Base-by-base conservation (phyloP, 1,284 basidiomycete species). In the Apiotrichum laibachii region DNA sequence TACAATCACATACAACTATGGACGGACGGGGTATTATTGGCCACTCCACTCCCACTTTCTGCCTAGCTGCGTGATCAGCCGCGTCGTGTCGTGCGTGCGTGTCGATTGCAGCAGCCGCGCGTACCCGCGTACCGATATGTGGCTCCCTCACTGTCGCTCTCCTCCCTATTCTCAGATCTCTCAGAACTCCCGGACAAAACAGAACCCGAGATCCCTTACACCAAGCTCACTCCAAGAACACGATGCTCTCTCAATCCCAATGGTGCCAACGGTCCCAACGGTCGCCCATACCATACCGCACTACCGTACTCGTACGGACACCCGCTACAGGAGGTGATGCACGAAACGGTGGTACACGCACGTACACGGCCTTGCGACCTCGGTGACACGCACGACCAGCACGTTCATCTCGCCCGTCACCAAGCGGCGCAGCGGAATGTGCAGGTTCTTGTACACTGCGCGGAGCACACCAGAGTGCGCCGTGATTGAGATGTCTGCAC, bases 321-420 rank as follows among this genome's bases (percentile, higher is more conserved):
- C 21, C 10, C 16, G 19, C 35, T 50, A 46, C 7, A 54, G 35
- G 31, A 43, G 26, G n/a, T 49, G 46, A 40, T 42, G 54, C 43
- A 48, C 37, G 26, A 45, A 45, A 9, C 53, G 44, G 37, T 50
- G 49, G 49, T 50, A 50, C 18, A 50, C 49, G 22, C 49, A 50
- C 34, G 49, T 50, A 50, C 49, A 50, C 35, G 49, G 49, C 13
- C 35, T n/a, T 1, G 49, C 40, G n/a, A 43, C 31, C 51, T 53
- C 18, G 16, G 16, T 53, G 16, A 70, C 68, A 16, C 66, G 56
- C 22, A 72, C 40, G n/a, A 72, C 69, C 8, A 72, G 57, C 22
- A 72, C 66, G 59, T 71, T 70, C 71, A 72, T 72, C 63, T 72
- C 68, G 13, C 69, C 68, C 21, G 68, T 67, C 18, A 50, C 53